Evolutionary conservation across 1,284 basidiomycete genomes (phyloP).

Genomic region (Puccinia hordei): DNA sequence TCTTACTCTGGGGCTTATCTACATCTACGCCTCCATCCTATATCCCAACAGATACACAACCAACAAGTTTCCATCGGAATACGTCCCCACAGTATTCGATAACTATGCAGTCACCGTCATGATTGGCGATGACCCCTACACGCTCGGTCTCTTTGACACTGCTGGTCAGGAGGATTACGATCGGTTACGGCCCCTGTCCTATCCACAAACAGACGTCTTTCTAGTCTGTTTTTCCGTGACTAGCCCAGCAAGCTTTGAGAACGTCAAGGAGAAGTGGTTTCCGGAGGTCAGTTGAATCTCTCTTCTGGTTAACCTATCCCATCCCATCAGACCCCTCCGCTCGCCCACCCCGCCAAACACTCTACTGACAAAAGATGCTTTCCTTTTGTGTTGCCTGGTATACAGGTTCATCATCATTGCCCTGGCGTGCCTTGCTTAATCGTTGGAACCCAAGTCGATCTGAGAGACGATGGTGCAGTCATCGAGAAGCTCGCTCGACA

Average conservation of each 20-base stretch:
- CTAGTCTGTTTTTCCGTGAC: conserved; percentile 99
- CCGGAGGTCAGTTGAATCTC: conserved; percentile 67
- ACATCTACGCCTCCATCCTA: neutral
- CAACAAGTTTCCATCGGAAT: conserved; percentile 76
- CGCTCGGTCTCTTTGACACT: conserved; percentile 96
- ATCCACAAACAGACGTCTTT: conserved; percentile 99
- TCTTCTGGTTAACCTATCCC: neutral
- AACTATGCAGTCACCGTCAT: conserved; percentile 99
- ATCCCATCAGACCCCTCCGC: neutral
- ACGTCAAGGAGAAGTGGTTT: conserved; percentile 99
- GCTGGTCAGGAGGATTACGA: conserved; percentile 99
- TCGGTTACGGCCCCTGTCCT: conserved; percentile 94
- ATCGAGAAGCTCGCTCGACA: conserved; percentile 92
- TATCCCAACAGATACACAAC: conserved; percentile 70
- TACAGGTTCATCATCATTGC: conserved; percentile 89
- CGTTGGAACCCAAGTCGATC: conserved; percentile 96
- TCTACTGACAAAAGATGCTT: neutral
- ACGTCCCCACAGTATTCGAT: conserved; percentile 97
- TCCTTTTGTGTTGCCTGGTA: neutral
- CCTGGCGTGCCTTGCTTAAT: conserved; percentile 99
- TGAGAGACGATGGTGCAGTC: conserved; percentile 88
- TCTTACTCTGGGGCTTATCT: neutral
- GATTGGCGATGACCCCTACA: conserved; percentile 99
- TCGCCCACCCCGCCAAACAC: neutral
- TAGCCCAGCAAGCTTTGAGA: conserved; percentile 96